A percentile compares a stretch with the other conserved stretches of the same genome.
Conservation (phyloP, 2,329 filamentous ascomycete species). For the Fusarium verticillioides region DNA sequence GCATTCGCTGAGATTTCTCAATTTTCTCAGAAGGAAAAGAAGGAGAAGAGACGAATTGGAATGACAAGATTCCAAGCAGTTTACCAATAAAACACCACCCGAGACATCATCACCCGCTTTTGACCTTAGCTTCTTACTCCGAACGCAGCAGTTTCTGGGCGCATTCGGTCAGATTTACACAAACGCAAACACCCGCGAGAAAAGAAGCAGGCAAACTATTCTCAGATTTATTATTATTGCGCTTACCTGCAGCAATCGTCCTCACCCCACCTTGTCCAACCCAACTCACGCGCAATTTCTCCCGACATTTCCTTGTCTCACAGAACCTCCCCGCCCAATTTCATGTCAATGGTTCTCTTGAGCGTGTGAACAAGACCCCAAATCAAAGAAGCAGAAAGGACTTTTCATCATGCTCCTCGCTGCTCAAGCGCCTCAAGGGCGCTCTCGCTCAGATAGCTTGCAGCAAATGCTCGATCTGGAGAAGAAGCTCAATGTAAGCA, state of each 20-base stretch:
- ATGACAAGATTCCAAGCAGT: slow-evolving; percentile 1
- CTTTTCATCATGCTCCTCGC: slow-evolving; percentile 29
- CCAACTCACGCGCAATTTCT: slow-evolving; percentile 16
- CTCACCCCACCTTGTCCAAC: slow-evolving; percentile 26
- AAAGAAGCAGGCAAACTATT: not conserved
- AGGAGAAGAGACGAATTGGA: slow-evolving; percentile 12
- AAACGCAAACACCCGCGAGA: slow-evolving; percentile 17
- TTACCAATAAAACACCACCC: slow-evolving; percentile 16
- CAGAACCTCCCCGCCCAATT: slow-evolving; percentile 12
- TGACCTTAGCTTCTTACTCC: slow-evolving; percentile 1
- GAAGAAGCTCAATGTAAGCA: slow-evolving; percentile 66
- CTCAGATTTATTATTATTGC: slow-evolving; percentile 9
- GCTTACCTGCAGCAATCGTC: slow-evolving; percentile 34
- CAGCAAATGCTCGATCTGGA: slow-evolving; percentile 70
- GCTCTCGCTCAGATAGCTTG: slow-evolving; percentile 58
- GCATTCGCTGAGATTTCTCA: not conserved
- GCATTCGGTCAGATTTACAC: slow-evolving; percentile 13
- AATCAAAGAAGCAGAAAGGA: not conserved
- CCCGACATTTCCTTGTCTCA: slow-evolving; percentile 10
- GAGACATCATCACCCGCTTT: slow-evolving; percentile 21
- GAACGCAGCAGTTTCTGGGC: slow-evolving; percentile 12
- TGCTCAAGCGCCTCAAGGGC: slow-evolving; percentile 29
- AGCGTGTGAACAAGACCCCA: not conserved
- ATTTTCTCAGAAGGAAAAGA: slow-evolving; percentile 27
- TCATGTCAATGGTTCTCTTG: slow-evolving; percentile 24